A percentile compares a stretch with the other conserved stretches of the same genome.
These are phyloP conservation scores for Populus hybrid DNA, from an alignment of 441 rosid species.

Conservation along the genomic window DNA sequence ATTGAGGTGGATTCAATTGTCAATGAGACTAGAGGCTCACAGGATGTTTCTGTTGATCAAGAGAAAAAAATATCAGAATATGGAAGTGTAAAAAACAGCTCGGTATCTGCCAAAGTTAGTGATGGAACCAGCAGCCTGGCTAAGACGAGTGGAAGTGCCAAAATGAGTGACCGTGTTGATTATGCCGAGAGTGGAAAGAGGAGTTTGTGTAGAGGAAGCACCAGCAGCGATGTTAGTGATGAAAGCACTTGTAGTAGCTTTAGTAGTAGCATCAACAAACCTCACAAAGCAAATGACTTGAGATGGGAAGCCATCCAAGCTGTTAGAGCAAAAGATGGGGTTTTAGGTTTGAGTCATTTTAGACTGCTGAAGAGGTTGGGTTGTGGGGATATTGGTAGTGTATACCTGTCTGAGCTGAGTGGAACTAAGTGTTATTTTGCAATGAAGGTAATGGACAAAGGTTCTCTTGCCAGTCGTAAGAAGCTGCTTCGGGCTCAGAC, in stretches of 20 bases:
- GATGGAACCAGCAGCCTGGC: constrained; percentile 60
- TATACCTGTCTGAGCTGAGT: constrained; percentile 23
- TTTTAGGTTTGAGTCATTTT: constrained; percentile 76
- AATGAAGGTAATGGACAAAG: constrained; percentile 96
- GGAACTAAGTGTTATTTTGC: constrained; percentile 91
- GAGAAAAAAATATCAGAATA: constrained; percentile 59
- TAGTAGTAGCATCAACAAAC: constrained; percentile 75
- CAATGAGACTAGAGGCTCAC: constrained; percentile 40
- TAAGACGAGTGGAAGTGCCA: constrained; percentile 69
- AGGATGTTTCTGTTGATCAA: constrained; percentile 37
- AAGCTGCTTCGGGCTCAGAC: constrained; percentile 92
- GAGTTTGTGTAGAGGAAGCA: constrained; percentile 91
- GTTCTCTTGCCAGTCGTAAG: constrained; percentile 79
- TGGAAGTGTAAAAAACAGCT: constrained; percentile 71
- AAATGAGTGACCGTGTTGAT: constrained; percentile 64
- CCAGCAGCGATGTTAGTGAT: constrained; percentile 86
- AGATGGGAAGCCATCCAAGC: constrained; percentile 97
- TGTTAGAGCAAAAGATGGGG: constrained; percentile 64
- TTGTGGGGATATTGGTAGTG: constrained; percentile 93
- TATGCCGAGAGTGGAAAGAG: constrained; percentile 82
- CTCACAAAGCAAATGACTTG: constrained; percentile 85
- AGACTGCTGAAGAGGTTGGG: constrained; percentile 85
- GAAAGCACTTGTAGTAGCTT: constrained; percentile 96
- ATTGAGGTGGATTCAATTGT: constrained; percentile 30
- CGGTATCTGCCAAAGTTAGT: constrained; percentile 70